Percentiles rank a stretch among this genome's conserved stretches.
phyloP scores from a whole-genome alignment of 208 protist genomes.

The Entamoeba moshkovskii region DNA sequence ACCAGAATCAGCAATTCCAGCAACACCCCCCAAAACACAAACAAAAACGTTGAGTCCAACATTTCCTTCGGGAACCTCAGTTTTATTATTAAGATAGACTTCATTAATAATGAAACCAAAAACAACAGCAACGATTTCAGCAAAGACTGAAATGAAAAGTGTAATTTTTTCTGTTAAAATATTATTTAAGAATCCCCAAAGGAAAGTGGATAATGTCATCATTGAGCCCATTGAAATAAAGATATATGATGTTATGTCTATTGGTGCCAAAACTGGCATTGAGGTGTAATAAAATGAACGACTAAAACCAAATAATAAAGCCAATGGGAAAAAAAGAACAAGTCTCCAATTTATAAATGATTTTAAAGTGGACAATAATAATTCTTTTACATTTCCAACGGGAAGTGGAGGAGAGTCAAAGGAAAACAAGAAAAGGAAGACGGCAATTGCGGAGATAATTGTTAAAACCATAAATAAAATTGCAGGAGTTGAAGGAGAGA shows the following conservation, averaged over 20 bases:
- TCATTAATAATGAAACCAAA: background rate
- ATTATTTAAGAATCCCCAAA: background rate
- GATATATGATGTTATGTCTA: background rate
- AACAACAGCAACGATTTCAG: background rate
- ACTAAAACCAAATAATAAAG: background rate
- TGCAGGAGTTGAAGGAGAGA: background rate
- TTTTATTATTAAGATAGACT: background rate
- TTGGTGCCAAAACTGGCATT: background rate
- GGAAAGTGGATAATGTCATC: background rate
- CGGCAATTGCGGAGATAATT: background rate
- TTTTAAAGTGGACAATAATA: background rate
- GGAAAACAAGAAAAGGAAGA: background rate
- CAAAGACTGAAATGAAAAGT: background rate
- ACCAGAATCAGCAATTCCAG: background rate
- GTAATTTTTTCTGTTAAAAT: background rate
- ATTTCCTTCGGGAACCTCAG: background rate
- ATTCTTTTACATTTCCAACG: background rate
- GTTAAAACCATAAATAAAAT: background rate
- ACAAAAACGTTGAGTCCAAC: background rate
- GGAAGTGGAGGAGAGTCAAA: background rate
- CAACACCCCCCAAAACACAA: background rate
- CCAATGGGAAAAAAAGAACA: background rate
- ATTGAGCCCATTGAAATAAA: background rate
- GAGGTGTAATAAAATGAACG: background rate
- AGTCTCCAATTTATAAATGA: background rate